Base-by-base conservation (phyloP, 106 monocot genomes). In the Dendrobium catenatum region DNA sequence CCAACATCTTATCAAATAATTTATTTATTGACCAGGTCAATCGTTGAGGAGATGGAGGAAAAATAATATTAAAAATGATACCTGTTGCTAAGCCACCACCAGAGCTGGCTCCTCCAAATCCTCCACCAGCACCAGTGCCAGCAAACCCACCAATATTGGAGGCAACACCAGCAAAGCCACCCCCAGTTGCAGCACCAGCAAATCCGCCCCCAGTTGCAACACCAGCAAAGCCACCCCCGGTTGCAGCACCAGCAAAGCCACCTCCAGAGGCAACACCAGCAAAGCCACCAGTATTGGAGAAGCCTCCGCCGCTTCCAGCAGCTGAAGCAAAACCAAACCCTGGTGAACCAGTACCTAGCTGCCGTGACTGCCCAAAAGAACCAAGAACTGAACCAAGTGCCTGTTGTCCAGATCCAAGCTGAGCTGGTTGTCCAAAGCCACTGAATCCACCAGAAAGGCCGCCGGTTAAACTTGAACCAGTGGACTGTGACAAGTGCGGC, bases 371-470 rank as follows among this genome's bases (percentile, higher is more conserved):
- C 75, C 92, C 95, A 85, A 99, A 95, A 85, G 85, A 31, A 84
- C 99, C 99, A 80, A 99, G 91, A 85, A 99, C 99, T 19, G 88
- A 91, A 40, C 92, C 95, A 73, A 93, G 85, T 24, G 89, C 98
- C 77, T 93, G 95, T 77, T 95, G 93, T 17, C 87, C 93, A 13
- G 81, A 49, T 80, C 99, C 95, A 59, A 95, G 77, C 29, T 93
- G 91, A 9, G 95, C 84, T 73, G 95, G 88, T 78, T 88, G 95
- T 76, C 93, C 99, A 86, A 99, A 99, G 19, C 95, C 91, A 78
- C 91, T 84, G 43, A 91, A 87, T 40, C 93, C 91, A 75, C 95
- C 80, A 51, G 86, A 68, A 43, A 51, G 68, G 33, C 78, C 83
- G 80, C 86, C 78, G 43, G 37, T 55, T 16, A 26, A 29, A 76